These are phyloP conservation scores for Byssothecium circinans DNA, from an alignment of 2,329 filamentous ascomycete species.

Conservation along the genomic window DNA sequence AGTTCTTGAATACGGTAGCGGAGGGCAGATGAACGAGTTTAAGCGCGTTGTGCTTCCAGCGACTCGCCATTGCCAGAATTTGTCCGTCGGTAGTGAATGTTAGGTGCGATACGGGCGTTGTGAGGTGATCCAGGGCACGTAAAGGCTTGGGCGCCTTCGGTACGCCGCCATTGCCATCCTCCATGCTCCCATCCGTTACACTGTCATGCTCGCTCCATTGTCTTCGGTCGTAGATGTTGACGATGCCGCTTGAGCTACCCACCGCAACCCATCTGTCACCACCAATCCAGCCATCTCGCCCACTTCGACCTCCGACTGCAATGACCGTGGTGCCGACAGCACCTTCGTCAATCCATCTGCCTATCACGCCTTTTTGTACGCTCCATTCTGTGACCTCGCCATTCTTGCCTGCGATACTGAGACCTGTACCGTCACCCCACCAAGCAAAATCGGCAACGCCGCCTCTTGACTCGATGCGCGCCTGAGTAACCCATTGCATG, in stretches of 20 bases:
- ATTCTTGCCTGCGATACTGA: constrained; percentile 81
- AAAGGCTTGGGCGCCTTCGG: constrained; percentile 71
- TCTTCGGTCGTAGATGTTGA: constrained; percentile 89
- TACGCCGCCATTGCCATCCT: constrained; percentile 51
- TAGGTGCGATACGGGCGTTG: constrained; percentile 78
- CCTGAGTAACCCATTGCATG: constrained; percentile 84
- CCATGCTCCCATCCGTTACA: constrained; percentile 8
- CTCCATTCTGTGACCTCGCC: constrained; percentile 92
- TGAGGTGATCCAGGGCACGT: constrained; percentile 79
- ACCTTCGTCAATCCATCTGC: constrained; percentile 87
- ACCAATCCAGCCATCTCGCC: constrained; percentile 64
- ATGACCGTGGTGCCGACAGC: constrained; percentile 83
- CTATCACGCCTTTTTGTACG: constrained; percentile 69
- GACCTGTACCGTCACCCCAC: constrained; percentile 82
- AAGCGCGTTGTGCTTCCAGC: constrained; percentile 85
- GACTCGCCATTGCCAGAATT: constrained; percentile 81
- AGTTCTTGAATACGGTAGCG: constrained; percentile 94
- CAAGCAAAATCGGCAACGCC: constrained; percentile 90
- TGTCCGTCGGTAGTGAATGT: constrained; percentile 88
- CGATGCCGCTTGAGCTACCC: constrained; percentile 82
- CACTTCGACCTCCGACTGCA: constrained; percentile 70
- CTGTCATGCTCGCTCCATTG: constrained; percentile 55
- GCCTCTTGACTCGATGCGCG: constrained; percentile 76
- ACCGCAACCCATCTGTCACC: constrained; percentile 87
- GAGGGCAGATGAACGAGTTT: constrained; percentile 85